Evolutionary conservation across 2,329 filamentous ascomycete species (phyloP).

Genomic region (Diplodia sapinea): DNA sequence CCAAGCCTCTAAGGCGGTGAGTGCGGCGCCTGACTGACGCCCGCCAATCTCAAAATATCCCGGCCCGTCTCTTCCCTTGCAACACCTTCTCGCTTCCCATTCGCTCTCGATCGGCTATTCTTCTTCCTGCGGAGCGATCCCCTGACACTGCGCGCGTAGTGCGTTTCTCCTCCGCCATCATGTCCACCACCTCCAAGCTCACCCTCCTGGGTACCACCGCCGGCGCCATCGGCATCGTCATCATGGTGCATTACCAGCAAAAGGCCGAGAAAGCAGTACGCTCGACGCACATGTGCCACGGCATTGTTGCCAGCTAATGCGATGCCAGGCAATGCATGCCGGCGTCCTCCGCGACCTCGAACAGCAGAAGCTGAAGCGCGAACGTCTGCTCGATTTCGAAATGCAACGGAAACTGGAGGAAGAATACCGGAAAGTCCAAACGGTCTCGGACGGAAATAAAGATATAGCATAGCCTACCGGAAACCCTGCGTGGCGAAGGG

Average conservation of each 20-base stretch:
- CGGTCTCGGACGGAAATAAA: constrained; percentile 58
- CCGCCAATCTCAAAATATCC: constrained; percentile 10
- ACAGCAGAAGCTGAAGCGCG: constrained; percentile 85
- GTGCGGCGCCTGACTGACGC: constrained; percentile 17
- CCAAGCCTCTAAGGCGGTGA: constrained; percentile 30
- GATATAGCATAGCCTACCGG: neutral
- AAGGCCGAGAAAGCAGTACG: constrained; percentile 79
- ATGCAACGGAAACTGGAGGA: constrained; percentile 84
- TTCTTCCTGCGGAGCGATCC: constrained; percentile 5
- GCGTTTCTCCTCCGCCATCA: constrained; percentile 47
- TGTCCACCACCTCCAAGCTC: constrained; percentile 90
- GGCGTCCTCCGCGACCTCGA: constrained; percentile 95
- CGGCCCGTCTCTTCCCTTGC: constrained; percentile 8
- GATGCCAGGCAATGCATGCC: constrained; percentile 83
- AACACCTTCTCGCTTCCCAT: constrained; percentile 7
- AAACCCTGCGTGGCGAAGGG: neutral
- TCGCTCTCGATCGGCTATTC: neutral
- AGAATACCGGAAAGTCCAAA: constrained; percentile 89
- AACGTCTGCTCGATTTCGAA: constrained; percentile 93
- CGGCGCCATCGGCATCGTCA: constrained; percentile 76
- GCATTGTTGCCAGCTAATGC: neutral
- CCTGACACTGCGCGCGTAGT: neutral
- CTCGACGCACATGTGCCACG: constrained; percentile 36
- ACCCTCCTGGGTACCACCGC: constrained; percentile 80
- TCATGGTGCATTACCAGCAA: constrained; percentile 89